Base-by-base conservation (phyloP, 495 filamentous ascomycete genomes). In the Penicilliopsis zonata region DNA sequence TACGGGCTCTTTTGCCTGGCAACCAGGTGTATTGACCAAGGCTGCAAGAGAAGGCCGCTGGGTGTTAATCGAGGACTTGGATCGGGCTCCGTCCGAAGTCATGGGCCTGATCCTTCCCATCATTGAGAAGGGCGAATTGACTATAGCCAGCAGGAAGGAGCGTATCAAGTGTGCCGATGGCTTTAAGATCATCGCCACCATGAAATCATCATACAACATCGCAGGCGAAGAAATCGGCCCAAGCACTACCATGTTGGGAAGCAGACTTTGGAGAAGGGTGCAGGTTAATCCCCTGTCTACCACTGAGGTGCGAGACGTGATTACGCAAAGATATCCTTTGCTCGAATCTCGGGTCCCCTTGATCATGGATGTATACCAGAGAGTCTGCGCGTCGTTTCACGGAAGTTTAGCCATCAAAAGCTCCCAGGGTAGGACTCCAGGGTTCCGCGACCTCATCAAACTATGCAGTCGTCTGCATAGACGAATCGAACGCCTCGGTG, bases 31-130 rank as follows among this genome's bases (percentile, higher is more conserved):
- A 9, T 61, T 99, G 37, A 94, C 88, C 0, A 92, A 85, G 22
- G 92, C 92, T 9, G 85, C 94, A 2, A 76, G 67, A 48, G 88
- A 96, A 59, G 92, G 92, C 26, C 72, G 86, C 46, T 96, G 90
- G 92, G 76, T 99, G 4, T 61, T 96, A 34, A 87, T 99, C 34
- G 92, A 99, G 59, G 92, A 99, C 51, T 67, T 99, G 17, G 82
- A 99, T 50, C 80, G 88, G 31, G 92, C 90, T 12, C 87, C 92
- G n/a, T 86, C 80, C 35, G 90, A 95, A 50, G 80, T 95, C 29
- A 80, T 96, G 50, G 86, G 86, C 47, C 82, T 82, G 2, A 70
- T 99, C 22, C 63, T 95, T 18, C 88, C 92, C 1, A 68, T 99
- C 2, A 83, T 96, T 38, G 88, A 96, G 48, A 70, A 80, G 26